Evolutionary conservation across 306 rosid species (phyloP).

Genomic region (Cicer yamashitae): DNA sequence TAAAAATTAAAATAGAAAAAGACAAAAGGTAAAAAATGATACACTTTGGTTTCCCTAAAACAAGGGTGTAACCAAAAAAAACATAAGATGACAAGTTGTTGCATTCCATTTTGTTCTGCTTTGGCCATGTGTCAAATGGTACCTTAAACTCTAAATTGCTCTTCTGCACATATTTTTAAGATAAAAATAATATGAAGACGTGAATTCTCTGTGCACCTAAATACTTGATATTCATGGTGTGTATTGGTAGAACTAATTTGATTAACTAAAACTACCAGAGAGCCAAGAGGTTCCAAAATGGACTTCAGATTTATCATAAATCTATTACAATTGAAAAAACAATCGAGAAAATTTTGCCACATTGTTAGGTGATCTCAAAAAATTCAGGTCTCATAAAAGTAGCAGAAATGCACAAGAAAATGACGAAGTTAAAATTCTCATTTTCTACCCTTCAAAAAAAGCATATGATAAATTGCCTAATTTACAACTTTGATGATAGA

Average conservation of each 20-base stretch:
- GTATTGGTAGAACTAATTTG: not conserved
- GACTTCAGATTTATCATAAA: not conserved
- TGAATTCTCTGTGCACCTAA: not conserved
- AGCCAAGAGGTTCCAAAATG: conserved; percentile 12
- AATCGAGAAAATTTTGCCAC: not conserved
- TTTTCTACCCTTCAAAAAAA: not conserved
- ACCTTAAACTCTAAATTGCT: conserved; percentile 8
- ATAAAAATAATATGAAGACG: conserved; percentile 11
- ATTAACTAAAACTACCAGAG: not conserved
- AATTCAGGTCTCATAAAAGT: not conserved
- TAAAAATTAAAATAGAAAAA: not conserved
- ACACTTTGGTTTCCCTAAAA: not conserved
- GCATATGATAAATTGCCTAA: conserved; percentile 2
- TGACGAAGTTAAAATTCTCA: conserved; percentile 12
- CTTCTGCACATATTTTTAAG: conserved; percentile 26
- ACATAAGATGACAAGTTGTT: not conserved
- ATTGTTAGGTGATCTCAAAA: conserved; percentile 8
- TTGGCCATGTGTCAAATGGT: not conserved
- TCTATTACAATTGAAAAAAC: conserved; percentile 6
- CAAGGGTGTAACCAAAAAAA: not conserved
- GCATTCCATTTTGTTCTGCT: not conserved
- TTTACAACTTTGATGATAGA: conserved; percentile 23
- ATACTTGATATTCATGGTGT: conserved; percentile 16
- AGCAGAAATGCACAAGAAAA: conserved; percentile 28
- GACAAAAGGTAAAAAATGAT: not conserved